Conservation (phyloP, 495 filamentous ascomycete genomes). For the Tuber borchii region DNA sequence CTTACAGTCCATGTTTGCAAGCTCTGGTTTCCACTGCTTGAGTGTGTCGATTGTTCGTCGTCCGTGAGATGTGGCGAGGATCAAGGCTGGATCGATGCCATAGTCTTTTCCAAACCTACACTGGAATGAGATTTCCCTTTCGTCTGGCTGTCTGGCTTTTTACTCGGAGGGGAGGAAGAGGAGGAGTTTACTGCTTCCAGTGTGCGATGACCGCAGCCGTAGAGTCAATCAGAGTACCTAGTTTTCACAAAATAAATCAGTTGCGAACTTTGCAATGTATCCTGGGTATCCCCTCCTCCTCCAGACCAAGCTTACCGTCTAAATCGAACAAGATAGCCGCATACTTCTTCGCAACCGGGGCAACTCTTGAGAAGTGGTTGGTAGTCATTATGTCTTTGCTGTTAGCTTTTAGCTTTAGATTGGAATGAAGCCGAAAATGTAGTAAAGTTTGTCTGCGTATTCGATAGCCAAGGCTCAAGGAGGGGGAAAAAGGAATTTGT, state of each 20-base stretch:
- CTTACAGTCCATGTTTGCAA: conserved; percentile 72
- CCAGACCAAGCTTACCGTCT: conserved; percentile 52
- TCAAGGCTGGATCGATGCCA: conserved; percentile 70
- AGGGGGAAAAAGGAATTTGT: background rate
- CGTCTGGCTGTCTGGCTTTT: conserved; percentile 1
- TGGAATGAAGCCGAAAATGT: background rate
- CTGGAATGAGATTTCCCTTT: background rate
- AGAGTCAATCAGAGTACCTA: conserved; percentile 66
- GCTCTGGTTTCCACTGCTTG: conserved; percentile 29
- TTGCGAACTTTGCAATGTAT: background rate
- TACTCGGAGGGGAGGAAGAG: background rate
- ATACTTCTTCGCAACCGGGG: conserved; percentile 48
- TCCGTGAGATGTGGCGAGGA: conserved; percentile 83
- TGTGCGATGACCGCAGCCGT: conserved; percentile 82
- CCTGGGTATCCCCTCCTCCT: background rate
- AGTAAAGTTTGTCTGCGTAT: background rate
- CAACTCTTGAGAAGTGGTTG: conserved; percentile 16
- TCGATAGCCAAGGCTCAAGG: background rate
- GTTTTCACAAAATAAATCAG: background rate
- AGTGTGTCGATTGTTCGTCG: conserved; percentile 70
- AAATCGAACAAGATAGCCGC: conserved; percentile 85
- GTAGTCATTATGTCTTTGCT: conserved; percentile 8
- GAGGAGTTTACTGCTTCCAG: conserved; percentile 66
- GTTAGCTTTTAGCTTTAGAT: background rate
- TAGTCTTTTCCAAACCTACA: conserved; percentile 71